phyloP scores from a whole-genome alignment of 2,329 filamentous ascomycete species.

The Trichoderma simmonsii region DNA sequence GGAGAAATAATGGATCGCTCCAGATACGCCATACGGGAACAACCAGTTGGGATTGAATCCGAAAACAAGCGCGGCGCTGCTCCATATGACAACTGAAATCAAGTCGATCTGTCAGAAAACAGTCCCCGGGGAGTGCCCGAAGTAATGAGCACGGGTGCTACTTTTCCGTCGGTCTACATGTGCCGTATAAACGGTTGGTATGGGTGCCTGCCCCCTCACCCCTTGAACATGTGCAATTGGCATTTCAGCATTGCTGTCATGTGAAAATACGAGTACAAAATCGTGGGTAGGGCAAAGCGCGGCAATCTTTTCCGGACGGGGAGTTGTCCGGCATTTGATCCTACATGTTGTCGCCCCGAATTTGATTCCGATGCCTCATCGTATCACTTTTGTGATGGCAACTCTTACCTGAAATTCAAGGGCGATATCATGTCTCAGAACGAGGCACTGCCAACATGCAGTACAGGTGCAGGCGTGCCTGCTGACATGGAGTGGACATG shows the following conservation, averaged over 20 bases:
- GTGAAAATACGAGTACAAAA: not conserved
- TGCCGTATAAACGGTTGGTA: not conserved
- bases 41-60: slow-evolving; percentile 10
- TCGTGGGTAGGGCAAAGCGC: not conserved
- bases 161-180: not conserved
- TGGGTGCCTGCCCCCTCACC: not conserved
- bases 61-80: not conserved
- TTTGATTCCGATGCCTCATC: not conserved
- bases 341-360: not conserved
- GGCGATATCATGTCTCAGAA: not conserved
- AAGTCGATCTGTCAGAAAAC: slow-evolving; percentile 5
- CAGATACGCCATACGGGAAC: not conserved
- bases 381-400: not conserved
- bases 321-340: not conserved
- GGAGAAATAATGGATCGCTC: not conserved
- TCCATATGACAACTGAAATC: not conserved
- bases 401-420: not conserved
- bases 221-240: not conserved
- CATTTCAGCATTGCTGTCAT: not conserved
- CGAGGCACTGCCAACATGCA: not conserved
- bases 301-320: not conserved
- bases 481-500: not conserved
- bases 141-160: not conserved
- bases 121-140: slow-evolving; percentile 1
- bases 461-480: not conserved